These are phyloP conservation scores for Cardamine resedifolia DNA, from an alignment of 345 rosid genomes.

Conservation along the genomic window DNA sequence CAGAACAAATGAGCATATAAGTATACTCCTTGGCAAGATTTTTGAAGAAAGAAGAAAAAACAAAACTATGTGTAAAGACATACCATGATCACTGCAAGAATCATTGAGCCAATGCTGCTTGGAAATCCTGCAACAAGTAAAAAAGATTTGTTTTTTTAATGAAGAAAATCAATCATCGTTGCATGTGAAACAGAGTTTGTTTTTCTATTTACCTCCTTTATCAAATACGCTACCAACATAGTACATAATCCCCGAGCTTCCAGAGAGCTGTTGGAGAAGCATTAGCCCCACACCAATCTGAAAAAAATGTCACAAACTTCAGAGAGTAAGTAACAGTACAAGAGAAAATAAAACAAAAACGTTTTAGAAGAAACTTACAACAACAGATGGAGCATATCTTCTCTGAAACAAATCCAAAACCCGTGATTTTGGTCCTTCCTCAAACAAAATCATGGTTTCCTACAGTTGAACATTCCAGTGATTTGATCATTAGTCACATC, in stretches of 20 bases:
- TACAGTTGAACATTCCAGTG: constrained; percentile 7
- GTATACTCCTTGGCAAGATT: not conserved
- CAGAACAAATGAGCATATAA: not conserved
- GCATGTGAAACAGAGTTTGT: constrained; percentile 2
- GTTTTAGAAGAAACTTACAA: constrained; percentile 34
- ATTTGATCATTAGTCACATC: not conserved
- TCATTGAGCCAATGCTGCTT: constrained; percentile 40
- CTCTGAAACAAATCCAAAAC: constrained; percentile 47
- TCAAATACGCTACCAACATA: constrained; percentile 44
- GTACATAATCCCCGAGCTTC: constrained; percentile 37
- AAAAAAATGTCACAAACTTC: constrained; percentile 26
- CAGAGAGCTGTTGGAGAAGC: constrained; percentile 52
- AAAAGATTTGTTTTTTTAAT: not conserved
- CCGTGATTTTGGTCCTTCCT: constrained; percentile 33
- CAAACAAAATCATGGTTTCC: constrained; percentile 41
- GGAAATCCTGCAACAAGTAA: constrained; percentile 40
- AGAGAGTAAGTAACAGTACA: constrained; percentile 26
- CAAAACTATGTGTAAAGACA: not conserved
- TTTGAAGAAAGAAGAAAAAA: not conserved
- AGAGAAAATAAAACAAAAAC: not conserved
- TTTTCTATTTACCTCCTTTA: constrained; percentile 44
- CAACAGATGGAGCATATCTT: constrained; percentile 47
- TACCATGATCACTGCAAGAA: constrained; percentile 47
- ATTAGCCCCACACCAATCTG: constrained; percentile 58
- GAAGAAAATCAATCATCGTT: not conserved